phyloP scores from a whole-genome alignment of 768 basidiomycete species.

The Mrakia gelida region DNA sequence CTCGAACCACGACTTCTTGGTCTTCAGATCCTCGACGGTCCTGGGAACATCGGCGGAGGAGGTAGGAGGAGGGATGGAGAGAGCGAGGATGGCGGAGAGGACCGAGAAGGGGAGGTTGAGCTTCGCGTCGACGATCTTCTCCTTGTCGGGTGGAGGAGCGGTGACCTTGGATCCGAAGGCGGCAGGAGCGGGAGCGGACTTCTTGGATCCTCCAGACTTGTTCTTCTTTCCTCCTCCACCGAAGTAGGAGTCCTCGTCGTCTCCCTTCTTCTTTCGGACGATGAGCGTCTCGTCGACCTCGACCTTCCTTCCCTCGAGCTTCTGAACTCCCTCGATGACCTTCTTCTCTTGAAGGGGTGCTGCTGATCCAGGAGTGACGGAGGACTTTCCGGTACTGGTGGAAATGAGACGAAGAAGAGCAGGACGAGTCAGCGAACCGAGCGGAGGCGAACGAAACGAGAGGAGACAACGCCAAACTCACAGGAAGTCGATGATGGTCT shows the following conservation, averaged over 20 bases:
- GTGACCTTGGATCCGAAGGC: conserved; percentile 32
- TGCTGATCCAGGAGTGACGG: conserved; percentile 12
- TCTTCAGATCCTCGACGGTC: conserved; percentile 81
- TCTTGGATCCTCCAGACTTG: conserved; percentile 45
- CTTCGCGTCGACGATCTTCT: conserved; percentile 39
- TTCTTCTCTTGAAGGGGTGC: conserved; percentile 28
- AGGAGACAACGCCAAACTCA: conserved; percentile 45
- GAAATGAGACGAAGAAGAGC: conserved; percentile 49
- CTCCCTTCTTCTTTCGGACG: conserved; percentile 85
- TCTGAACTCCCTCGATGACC: conserved; percentile 46
- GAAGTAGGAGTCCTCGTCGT: conserved; percentile 57
- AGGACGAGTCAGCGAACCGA: conserved; percentile 46
- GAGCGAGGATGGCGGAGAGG: conserved; percentile 74
- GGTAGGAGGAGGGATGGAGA: conserved; percentile 86
- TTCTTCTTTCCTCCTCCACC: conserved; percentile 50
- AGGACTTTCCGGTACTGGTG: conserved; percentile 41
- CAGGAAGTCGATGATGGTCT: conserved; percentile 82
- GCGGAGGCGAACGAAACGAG: conserved; percentile 50
- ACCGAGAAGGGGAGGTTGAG: conserved; percentile 81
- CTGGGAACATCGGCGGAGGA: conserved; percentile 71
- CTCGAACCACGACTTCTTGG: conserved; percentile 90
- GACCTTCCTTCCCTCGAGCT: conserved; percentile 79
- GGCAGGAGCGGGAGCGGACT: conserved; percentile 37
- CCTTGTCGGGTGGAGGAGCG: conserved; percentile 26
- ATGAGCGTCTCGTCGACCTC: conserved; percentile 61